Evolutionary conservation across 352 stramenopile species (phyloP), one percentile per base, ranked within the genome.

Genomic region (Poterioochromonas sp.): DNA sequence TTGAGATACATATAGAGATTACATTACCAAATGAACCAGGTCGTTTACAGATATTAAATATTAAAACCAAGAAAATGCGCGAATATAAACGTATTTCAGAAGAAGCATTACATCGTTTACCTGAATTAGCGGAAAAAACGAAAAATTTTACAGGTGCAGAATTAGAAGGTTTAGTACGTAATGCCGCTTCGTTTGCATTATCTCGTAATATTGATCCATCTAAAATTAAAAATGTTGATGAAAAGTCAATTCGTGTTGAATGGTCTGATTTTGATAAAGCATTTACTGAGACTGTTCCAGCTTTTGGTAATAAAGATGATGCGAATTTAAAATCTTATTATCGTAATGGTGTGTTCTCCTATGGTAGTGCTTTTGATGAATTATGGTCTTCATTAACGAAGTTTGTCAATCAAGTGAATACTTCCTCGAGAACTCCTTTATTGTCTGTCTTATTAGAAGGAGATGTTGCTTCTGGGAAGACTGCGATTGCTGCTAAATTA

Each of bases 1-100:
- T 99, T 0, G 96, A 99, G 83, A 93, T 99, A 37, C 95, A 99
- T 83, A 95, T 99, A 22, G 96, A 99, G 83, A 99, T 99, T 85
- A 96, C 96, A 53, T 83, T 99, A 35, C 96, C 96, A 0, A 93
- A 98, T 83, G 88, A 90, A 76, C 89, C 92, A 43, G 96, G 96
- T 34, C 90, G 96, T 35, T 86, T 93, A 43, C 94, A 99, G 86
- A 97, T 98, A 83, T 85, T 99, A 15, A 93, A 95, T 77, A 99
- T 99, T 82, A 95, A 99, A 83, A 99, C 95, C 0, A 89, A 93
- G 32, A 91, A 85, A 49, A 94, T 95, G 89, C 83, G 83, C 70
- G 83, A 91, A 71, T 83, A 83, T 62, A 88, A 86, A 32, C 83
- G 88, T 47, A 85, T 92, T 54, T 82, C 83, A n/a, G 68, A 77